Evolutionary conservation across 768 basidiomycete genomes (phyloP).

Genomic region (Pilatotrama ljubarskyi): DNA sequence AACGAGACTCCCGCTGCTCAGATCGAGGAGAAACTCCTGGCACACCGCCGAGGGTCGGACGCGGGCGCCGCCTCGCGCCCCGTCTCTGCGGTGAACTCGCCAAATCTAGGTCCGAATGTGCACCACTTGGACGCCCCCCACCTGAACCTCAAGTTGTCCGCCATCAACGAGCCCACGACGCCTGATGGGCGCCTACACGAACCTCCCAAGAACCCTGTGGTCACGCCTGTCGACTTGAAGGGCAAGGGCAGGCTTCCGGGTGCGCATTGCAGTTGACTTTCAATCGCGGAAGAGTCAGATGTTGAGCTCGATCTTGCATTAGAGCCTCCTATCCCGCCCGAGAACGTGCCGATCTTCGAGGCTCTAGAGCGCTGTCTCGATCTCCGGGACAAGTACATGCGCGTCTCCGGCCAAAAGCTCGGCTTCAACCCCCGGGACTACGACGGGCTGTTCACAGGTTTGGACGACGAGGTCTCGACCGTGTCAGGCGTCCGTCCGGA

Average conservation of each 20-base stretch:
- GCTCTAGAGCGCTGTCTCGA: conserved; percentile 84
- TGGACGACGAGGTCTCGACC: conserved; percentile 61
- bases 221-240: neutral
- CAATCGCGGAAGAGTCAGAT: neutral
- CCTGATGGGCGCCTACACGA: conserved; percentile 10
- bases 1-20: conserved; percentile 29
- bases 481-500: conserved; percentile 71
- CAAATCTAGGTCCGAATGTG: conserved; percentile 9
- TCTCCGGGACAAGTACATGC: conserved; percentile 94
- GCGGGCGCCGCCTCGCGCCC: conserved; percentile 41
- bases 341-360: conserved; percentile 50
- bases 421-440: conserved; percentile 95
- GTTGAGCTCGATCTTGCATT: conserved; percentile 16
- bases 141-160: conserved; percentile 41
- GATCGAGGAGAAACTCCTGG: conserved; percentile 76
- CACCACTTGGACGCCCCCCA: conserved; percentile 34
- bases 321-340: conserved; percentile 20
- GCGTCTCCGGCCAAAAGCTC: conserved; percentile 81
- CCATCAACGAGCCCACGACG: conserved; percentile 32
- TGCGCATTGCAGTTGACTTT: neutral
- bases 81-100: conserved; percentile 24
- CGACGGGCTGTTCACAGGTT: conserved; percentile 73
- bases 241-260: conserved; percentile 9
- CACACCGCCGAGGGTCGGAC: conserved; percentile 65
- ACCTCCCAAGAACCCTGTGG: neutral